phyloP scores from a whole-genome alignment of 441 rosid species.

The Corymbia calophylla region DNA sequence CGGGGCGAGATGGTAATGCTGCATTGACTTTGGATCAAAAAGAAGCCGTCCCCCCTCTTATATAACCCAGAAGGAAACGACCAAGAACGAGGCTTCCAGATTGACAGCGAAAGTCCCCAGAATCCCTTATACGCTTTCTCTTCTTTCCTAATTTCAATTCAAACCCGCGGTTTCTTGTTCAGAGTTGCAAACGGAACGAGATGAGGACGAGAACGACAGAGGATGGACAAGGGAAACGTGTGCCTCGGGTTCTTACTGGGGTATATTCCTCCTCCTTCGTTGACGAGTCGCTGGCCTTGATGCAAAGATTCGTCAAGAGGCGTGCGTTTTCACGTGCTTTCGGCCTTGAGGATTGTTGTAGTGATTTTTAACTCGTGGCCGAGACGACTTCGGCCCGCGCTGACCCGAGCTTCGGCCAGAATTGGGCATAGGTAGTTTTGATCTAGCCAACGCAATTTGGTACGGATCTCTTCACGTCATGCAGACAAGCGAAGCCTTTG shows the following conservation, averaged over 20 bases:
- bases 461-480: background rate
- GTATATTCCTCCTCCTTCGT: background rate
- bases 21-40: background rate
- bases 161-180: background rate
- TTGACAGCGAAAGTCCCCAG: background rate
- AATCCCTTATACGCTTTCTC: background rate
- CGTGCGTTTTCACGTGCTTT: background rate
- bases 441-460: background rate
- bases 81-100: background rate
- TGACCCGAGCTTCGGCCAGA: background rate
- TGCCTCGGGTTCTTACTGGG: background rate
- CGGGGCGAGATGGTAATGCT: background rate
- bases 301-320: background rate
- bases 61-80: no score
- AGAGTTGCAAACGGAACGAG: background rate
- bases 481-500: background rate
- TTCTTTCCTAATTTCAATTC: background rate
- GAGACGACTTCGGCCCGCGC: background rate
- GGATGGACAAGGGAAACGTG: background rate
- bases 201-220: background rate
- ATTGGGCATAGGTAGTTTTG: background rate
- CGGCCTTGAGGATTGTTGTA: rapidly evolving
- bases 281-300: background rate
- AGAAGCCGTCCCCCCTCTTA: background rate
- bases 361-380: rapidly evolving